Conservation (phyloP, 768 basidiomycete species). For the Trametes sanguinea region DNA sequence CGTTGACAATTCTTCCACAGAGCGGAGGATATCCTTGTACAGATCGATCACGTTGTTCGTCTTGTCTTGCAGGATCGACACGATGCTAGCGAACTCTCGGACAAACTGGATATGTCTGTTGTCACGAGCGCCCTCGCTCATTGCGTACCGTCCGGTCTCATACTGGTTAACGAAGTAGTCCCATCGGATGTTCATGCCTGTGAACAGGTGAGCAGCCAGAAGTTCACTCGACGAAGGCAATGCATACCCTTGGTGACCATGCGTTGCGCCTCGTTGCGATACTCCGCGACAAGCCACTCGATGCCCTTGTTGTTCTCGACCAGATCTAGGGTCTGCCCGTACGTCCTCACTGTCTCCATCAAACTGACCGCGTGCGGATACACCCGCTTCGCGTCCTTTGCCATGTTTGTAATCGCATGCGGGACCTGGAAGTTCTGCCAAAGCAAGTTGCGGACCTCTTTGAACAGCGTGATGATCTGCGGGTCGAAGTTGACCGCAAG, state of each 20-base stretch:
- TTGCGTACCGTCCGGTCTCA: constrained; percentile 75
- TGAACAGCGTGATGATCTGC: constrained; percentile 97
- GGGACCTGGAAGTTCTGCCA: constrained; percentile 97
- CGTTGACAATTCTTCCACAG: constrained; percentile 84
- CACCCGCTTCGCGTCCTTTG: constrained; percentile 97
- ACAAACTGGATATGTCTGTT: constrained; percentile 93
- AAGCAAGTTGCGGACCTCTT: constrained; percentile 93
- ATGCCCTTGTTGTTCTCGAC: constrained; percentile 90
- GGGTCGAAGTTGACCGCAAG: constrained; percentile 97
- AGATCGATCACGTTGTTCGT: constrained; percentile 92
- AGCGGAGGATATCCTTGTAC: constrained; percentile 80
- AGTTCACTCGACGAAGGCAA: not conserved
- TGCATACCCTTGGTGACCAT: constrained; percentile 85
- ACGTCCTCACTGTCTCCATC: constrained; percentile 99
- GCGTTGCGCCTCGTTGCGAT: constrained; percentile 87
- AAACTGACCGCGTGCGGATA: constrained; percentile 97
- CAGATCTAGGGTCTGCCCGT: constrained; percentile 91
- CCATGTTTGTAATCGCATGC: constrained; percentile 92
- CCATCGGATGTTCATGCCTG: constrained; percentile 96
- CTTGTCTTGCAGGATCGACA: constrained; percentile 95
- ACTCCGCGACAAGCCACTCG: constrained; percentile 93
- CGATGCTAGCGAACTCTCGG: constrained; percentile 90
- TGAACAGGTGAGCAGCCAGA: not conserved
- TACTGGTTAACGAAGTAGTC: constrained; percentile 96
- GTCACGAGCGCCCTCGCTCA: constrained; percentile 75